phyloP scores from a whole-genome alignment of 108 stramenopile genomes.

The Nitzschia inconspicua region DNA sequence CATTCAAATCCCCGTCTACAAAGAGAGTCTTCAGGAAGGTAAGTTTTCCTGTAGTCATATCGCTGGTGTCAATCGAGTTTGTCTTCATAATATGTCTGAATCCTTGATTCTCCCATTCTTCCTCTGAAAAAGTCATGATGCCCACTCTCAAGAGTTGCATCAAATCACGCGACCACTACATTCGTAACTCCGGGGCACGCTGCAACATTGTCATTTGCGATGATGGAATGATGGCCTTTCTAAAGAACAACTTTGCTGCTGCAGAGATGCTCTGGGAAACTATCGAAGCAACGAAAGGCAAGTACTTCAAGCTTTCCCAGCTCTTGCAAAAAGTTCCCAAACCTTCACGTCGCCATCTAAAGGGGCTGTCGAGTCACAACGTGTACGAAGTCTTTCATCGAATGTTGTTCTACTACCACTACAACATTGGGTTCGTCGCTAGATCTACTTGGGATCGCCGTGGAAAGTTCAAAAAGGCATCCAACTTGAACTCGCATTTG shows the following conservation, averaged over 20 bases:
- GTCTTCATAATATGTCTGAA: too few relatives aligned
- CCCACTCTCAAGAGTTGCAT: slow-evolving; percentile 45
- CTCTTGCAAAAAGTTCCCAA: slow-evolving; percentile 37
- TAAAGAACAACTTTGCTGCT: slow-evolving; percentile 51
- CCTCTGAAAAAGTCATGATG: too few relatives aligned
- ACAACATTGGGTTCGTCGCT: slow-evolving; percentile 49
- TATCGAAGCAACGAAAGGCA: slow-evolving; percentile 36
- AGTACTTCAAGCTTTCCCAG: slow-evolving; percentile 33
- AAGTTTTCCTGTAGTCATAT: too few relatives aligned
- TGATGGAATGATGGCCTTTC: slow-evolving; percentile 50
- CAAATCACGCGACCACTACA: slow-evolving; percentile 39
- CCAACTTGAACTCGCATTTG: slow-evolving; percentile 52
- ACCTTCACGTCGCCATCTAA: slow-evolving; percentile 46
- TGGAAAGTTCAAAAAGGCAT: slow-evolving; percentile 64
- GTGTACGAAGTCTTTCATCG: slow-evolving; percentile 57
- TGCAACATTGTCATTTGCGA: slow-evolving; percentile 50
- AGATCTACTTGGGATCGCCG: slow-evolving; percentile 44
- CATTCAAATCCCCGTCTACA: slow-evolving; percentile 55
- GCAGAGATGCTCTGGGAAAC: slow-evolving; percentile 59
- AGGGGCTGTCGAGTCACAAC: slow-evolving; percentile 40
- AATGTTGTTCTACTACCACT: slow-evolving; percentile 55
- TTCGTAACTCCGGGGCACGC: slow-evolving; percentile 20
- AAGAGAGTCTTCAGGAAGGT: slow-evolving; percentile 41
- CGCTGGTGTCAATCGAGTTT: too few relatives aligned
- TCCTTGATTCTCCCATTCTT: too few relatives aligned